A percentile compares a stretch with the other conserved stretches of the same genome.
Conservation (phyloP, 2,329 filamentous ascomycete species). For the Cadophora gregata region DNA sequence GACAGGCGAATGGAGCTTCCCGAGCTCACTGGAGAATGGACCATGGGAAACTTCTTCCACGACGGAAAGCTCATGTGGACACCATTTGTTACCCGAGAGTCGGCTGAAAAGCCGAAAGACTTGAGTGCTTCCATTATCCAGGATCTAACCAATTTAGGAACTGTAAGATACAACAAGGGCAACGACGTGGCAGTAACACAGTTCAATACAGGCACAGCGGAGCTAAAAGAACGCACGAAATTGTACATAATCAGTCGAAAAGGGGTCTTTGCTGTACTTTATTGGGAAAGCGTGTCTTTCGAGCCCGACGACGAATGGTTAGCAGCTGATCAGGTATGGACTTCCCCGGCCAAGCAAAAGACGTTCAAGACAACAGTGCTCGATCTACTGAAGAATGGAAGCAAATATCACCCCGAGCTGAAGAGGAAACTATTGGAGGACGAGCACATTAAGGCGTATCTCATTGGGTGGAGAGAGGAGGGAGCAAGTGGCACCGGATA, state of each 20-base stretch:
- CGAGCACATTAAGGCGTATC: slow-evolving; percentile 2
- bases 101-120: neutral
- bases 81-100: neutral
- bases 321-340: too few species aligned
- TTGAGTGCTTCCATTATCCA: neutral
- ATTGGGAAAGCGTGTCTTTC: slow-evolving; percentile 5
- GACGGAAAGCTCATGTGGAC: neutral
- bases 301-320: neutral
- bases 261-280: neutral
- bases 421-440: neutral
- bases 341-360: neutral
- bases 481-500: slow-evolving; percentile 18
- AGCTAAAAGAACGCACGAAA: neutral
- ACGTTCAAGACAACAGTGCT: neutral
- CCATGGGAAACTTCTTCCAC: neutral
- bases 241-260: slow-evolving; percentile 1
- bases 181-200: neutral
- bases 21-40: neutral
- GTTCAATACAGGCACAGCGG: neutral
- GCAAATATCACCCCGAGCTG: slow-evolving; percentile 1
- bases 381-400: neutral
- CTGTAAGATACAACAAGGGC: neutral
- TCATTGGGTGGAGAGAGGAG: slow-evolving; percentile 1
- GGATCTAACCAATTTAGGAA: neutral
- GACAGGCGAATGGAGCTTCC: slow-evolving; percentile 5